Base-by-base conservation (phyloP, 768 basidiomycete genomes). In the Naganishia vaughanmartiniae region DNA sequence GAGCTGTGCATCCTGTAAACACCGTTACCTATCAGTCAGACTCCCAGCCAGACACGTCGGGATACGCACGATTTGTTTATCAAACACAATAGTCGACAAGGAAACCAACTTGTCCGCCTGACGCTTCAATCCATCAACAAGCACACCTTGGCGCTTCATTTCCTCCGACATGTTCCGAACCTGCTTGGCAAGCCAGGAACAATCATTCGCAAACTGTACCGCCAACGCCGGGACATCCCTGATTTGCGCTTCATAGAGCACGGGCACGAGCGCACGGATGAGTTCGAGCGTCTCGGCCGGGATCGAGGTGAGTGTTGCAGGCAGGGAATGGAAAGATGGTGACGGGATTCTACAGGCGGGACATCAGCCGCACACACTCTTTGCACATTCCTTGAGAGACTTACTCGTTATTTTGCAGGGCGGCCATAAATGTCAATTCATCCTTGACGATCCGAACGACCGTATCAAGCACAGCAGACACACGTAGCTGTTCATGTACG, bases 151-250 rank as follows among this genome's bases (percentile, higher is more conserved):
- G 11, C 66, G 5, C 17, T 2, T 17, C 24, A 42, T 42, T 7
- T 45, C 17, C 17, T 63, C 60, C 24, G 28, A 24, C 36, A 63
- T 42, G 2, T 26, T 21, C 10, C 39, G 60, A n/a, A 82, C 83
- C 0, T 89, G 78, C 74, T 89, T 71, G 0, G 82, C 76, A 31
- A 94, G 84, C 77, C 89, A 91, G 26, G 85, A 75, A 73, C 88
- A 91, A 72, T 94, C 89, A 78, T 96, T 96, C 21, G 90, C 88
- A 77, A 89, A 89, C 58, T 87, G 86, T 85, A 95, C 88, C 0
- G 85, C 83, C 31, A 84, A 81, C 24, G 86, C 86, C 12, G 88
- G 82, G 0, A 84, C 82, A 45, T 84, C 79, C 28, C 77, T 77
- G 34, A 90, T 79, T 54, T 84, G 82, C 45, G 83, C 74, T 0